A percentile compares a stretch with the other conserved stretches of the same genome.
phyloP scores from a whole-genome alignment of 148 eudicot genomes.

The Salicornia ramosissima region DNA sequence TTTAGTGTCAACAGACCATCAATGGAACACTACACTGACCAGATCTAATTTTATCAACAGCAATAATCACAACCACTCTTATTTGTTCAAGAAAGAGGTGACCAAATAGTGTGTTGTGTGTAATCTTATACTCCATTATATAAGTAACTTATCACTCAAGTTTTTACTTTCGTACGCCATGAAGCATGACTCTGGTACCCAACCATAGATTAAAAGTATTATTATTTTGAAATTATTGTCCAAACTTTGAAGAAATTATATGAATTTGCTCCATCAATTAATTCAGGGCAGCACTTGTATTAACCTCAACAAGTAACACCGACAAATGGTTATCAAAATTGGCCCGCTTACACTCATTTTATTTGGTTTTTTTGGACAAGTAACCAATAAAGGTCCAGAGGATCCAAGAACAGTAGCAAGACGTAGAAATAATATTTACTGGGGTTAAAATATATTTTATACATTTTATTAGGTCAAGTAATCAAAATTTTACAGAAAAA shows the following conservation, averaged over 20 bases:
- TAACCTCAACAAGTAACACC: constrained; percentile 13
- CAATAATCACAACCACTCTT: no score
- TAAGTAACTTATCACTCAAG: background rate
- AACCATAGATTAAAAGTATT: background rate
- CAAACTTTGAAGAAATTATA: background rate
- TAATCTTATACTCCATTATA: background rate
- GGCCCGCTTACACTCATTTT: no score
- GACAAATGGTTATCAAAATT: background rate
- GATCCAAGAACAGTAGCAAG: no score
- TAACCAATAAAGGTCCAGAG: no score
- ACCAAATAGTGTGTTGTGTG: background rate
- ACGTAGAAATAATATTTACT: no score
- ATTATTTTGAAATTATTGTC: background rate
- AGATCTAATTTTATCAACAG: no score
- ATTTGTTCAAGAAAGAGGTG: background rate
- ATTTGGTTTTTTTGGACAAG: no score
- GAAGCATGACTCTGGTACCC: background rate
- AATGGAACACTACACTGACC: no score
- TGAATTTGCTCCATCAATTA: background rate
- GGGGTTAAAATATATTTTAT: no score
- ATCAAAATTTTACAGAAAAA: no score
- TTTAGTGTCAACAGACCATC: no score
- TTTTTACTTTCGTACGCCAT: background rate
- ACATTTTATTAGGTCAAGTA: no score
- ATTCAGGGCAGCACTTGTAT: constrained; percentile 3